Base-by-base conservation (phyloP, 2,329 filamentous ascomycete species). In the Orbilia blumenaviensis region DNA sequence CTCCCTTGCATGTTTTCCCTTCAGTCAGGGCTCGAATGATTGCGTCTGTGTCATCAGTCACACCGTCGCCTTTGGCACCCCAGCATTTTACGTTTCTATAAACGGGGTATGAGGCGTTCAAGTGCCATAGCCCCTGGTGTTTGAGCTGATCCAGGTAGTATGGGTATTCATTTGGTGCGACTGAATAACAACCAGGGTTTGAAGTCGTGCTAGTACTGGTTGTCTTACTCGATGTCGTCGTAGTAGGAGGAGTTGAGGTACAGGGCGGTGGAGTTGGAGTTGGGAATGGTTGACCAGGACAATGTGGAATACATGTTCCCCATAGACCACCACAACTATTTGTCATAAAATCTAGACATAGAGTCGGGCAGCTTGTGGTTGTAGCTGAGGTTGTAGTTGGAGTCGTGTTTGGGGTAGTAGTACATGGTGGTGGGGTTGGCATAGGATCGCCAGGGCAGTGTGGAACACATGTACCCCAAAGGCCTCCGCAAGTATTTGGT, bases 11-110 rank as follows among this genome's bases (percentile, higher is more conserved):
- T 14, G 38, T 36, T 29, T 67, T 67, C 0, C 38, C 64, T 23
- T 67, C 64, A 8, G 50, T 34, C 5, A 60, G 12, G 9, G 50
- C 64, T 46, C 64, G 38, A 12, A 67, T 60, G 2, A 67, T 67
- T 1, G 64, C 64, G 2, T 67, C 36, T 7, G 64, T 56, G 12
- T 67, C 64, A 41, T 67, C 64, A 7, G 64, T 67, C 36, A 25
- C 34, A 16, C 64, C 64, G 12, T 67, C 64, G 18, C 64, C 64
- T 50, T 58, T 60, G 14, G 64, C 64, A 10, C 64, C 64, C 50
- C 50, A 67, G 41, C 64, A 67, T 50, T 60, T 67, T 25, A 67
- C 50, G 5, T 67, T 67, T 60, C 64, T 67, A n/a, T 48, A 67
- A 9, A 67, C 52, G 2, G 50, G 38, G 38, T 67, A 50, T 5